Base-by-base conservation (phyloP, 2,329 filamentous ascomycete species). In the Stachybotrys chartarum region DNA sequence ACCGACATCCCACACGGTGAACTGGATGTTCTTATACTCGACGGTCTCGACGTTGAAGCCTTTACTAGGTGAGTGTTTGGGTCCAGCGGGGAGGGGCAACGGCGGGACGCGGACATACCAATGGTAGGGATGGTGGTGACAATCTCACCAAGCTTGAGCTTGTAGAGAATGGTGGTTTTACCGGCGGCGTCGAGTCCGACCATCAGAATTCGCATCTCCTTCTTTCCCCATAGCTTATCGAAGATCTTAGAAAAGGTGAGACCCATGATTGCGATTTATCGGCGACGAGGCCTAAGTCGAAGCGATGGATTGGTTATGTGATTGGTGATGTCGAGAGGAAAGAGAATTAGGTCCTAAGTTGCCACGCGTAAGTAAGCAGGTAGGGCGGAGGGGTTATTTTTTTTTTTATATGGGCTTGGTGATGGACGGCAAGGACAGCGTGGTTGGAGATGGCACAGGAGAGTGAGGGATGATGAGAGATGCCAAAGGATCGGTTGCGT, bases 171-270 rank as follows among this genome's bases (percentile, higher is more conserved):
- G 68, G 94, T 99, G 72, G 94, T 99, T 86, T 99, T 99, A 88
- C 94, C 94, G 76, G 94, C 94, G 70, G 94, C 94, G 78, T 99
- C 94, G 70, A 99, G 87, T 85, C 94, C 94, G 69, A 99, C 92
- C 94, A 99, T 99, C 78, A 99, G 78, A 81, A 99, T 97, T 83
- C 94, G 87, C 94, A 99, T 99, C 86, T 99, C 94, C 87, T 97
- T 97, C 88, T 96, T 96, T 72, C 93, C 91, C 88, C 91, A 96
- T 77, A 97, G 85, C 81, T 88, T 86, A 75, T 96, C 90, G 77
- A 97, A 94, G 73, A 97, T 76, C 85, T 94, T 96, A 70, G 92
- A 97, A 80, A 97, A 91, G 73, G 88, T 86, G 77, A 97, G 84
- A 95, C 94, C 94, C 94, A 99, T 99, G 78, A 77, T 92, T 80